phyloP scores from a whole-genome alignment of 805 yeast genomes.

The Cyberlindnera amylophila region DNA sequence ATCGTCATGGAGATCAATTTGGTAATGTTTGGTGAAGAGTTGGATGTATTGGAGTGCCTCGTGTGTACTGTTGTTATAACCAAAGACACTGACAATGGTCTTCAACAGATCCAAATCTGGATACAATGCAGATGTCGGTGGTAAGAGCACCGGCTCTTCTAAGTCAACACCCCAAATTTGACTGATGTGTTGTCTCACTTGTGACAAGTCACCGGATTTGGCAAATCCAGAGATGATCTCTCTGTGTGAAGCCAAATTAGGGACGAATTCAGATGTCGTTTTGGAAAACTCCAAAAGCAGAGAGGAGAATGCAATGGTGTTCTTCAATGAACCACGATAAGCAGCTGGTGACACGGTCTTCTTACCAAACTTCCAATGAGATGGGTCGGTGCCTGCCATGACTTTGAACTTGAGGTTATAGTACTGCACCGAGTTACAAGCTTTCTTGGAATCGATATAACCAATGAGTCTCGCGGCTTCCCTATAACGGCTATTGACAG shows the following conservation, averaged over 20 bases:
- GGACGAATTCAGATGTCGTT: conserved; percentile 6
- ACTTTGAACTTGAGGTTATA: conserved; percentile 18
- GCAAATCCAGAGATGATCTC: conserved; percentile 23
- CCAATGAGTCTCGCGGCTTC: conserved; percentile 11
- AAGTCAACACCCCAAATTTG: conserved; percentile 22
- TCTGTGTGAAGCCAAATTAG: conserved; percentile 21
- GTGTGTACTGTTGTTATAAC: conserved; percentile 10
- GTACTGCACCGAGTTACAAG: conserved; percentile 10
- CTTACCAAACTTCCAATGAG: conserved; percentile 12
- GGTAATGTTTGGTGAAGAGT: conserved; percentile 16
- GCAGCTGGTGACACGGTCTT: conserved; percentile 6
- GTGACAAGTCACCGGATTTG: conserved; percentile 15
- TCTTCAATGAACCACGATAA: conserved; percentile 11
- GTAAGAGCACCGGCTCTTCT: conserved; percentile 4
- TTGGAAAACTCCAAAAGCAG: conserved; percentile 9
- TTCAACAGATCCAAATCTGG: conserved; percentile 20
- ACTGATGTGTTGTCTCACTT: conserved; percentile 18
- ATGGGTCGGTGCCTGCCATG: conserved; percentile 18
- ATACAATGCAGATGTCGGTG: conserved; percentile 15
- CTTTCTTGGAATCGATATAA: conserved; percentile 2
- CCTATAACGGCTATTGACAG: conserved; percentile 5
- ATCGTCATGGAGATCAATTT: conserved; percentile 4
- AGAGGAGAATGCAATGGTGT: conserved; percentile 8
- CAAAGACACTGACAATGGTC: conserved; percentile 17
- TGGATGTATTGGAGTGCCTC: conserved; percentile 15